Conservation (phyloP, 129 eudicot species). For the Flaveria ramosissima region DNA sequence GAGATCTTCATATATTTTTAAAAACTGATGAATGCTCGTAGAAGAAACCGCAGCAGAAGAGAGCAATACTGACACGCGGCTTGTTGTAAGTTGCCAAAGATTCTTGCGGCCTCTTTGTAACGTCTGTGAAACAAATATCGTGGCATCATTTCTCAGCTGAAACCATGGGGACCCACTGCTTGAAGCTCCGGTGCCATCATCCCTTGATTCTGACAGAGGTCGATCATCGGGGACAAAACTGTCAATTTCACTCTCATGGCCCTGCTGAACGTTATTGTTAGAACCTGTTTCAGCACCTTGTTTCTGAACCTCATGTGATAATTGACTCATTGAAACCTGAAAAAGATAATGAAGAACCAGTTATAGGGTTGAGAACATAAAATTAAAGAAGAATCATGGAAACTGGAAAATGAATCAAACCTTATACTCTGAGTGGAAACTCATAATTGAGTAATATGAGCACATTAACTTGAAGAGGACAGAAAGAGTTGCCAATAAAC, state of each 20-base stretch:
- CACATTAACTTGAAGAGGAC: conserved; percentile 83
- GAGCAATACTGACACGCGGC: conserved; percentile 90
- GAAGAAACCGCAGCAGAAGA: conserved; percentile 88
- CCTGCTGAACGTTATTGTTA: conserved; percentile 34
- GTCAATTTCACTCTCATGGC: conserved; percentile 39
- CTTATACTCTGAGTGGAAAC: conserved; percentile 71
- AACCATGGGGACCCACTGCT: conserved; percentile 97
- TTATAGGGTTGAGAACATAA: conserved; percentile 1
- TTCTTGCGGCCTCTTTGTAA: conserved; percentile 83
- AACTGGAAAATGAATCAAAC: conserved; percentile 35
- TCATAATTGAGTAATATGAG: conserved; percentile 80
- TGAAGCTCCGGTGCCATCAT: conserved; percentile 75
- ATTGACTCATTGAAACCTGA: conserved; percentile 41
- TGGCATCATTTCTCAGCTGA: conserved; percentile 79
- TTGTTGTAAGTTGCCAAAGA: conserved; percentile 93
- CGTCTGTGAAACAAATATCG: conserved; percentile 67
- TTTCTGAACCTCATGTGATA: conserved; percentile 41
- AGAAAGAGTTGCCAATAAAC: conserved; percentile 75
- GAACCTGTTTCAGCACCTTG: conserved; percentile 32
- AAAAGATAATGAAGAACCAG: conserved; percentile 26
- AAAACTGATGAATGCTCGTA: conserved; percentile 88
- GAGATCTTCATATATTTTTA: conserved; percentile 88
- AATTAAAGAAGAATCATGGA: conserved; percentile 17
- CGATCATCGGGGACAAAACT: conserved; percentile 28
- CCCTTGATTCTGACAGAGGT: conserved; percentile 49